Percentiles rank a stretch among this genome's conserved stretches.
Evolutionary conservation across 805 yeast genomes (phyloP).

Genomic region (Kodamaea laetipori): DNA sequence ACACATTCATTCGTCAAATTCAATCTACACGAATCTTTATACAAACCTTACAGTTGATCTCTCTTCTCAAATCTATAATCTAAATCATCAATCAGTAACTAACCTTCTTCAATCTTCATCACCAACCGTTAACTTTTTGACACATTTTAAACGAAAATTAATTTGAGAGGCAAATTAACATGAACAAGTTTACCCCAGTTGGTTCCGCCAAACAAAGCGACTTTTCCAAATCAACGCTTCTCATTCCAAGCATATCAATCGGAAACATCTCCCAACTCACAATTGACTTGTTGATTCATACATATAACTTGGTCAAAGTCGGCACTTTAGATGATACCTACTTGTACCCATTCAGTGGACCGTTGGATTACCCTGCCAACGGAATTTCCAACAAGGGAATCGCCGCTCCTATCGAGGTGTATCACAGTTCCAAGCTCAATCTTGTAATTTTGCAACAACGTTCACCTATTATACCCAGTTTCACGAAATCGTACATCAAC

Average conservation of each 20-base stretch:
- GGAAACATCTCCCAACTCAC: slow-evolving; percentile 91
- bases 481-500: slow-evolving; percentile 49
- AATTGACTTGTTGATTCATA: slow-evolving; percentile 69
- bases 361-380: slow-evolving; percentile 51
- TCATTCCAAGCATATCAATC: slow-evolving; percentile 79
- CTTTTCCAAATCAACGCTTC: slow-evolving; percentile 25
- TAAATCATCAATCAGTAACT: no score
- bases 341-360: slow-evolving; percentile 83
- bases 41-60: no score
- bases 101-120: no score
- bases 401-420: slow-evolving; percentile 69
- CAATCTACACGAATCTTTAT: no score
- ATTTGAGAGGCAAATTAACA: no score
- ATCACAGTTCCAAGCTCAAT: slow-evolving; percentile 40
- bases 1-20: no score
- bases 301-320: slow-evolving; percentile 53
- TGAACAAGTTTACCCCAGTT: no score
- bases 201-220: no score
- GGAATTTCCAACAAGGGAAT: slow-evolving; percentile 31
- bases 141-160: no score
- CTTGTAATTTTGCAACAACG: slow-evolving; percentile 75
- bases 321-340: slow-evolving; percentile 59
- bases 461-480: slow-evolving; percentile 78
- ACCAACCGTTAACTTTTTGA: no score
- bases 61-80: no score